These are phyloP conservation scores for Chalciporus piperatoides DNA, from an alignment of 1,284 basidiomycete species.

Conservation along the genomic window DNA sequence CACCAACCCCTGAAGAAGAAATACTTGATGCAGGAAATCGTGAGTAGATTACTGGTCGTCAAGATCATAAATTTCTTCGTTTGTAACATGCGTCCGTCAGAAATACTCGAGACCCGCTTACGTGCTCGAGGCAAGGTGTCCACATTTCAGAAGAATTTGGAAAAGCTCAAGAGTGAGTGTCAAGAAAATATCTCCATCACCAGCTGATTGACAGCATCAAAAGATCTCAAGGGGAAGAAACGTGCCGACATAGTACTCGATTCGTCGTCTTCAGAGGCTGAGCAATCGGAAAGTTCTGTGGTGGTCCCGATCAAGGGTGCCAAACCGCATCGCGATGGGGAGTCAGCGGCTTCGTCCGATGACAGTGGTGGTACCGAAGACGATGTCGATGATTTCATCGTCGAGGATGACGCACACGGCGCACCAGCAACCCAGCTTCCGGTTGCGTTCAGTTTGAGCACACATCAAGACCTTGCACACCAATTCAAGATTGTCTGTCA, in stretches of 20 bases:
- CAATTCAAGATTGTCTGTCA: slow-evolving; percentile 87
- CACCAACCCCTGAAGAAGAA: slow-evolving; percentile 46
- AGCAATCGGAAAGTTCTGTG: slow-evolving; percentile 32
- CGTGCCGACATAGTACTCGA: slow-evolving; percentile 38
- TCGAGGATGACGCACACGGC: slow-evolving; percentile 73
- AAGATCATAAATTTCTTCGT: slow-evolving; percentile 1
- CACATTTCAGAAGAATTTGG: slow-evolving; percentile 58
- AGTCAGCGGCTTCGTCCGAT: slow-evolving; percentile 20
- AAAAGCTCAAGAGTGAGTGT: slow-evolving; percentile 54
- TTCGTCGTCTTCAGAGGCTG: slow-evolving; percentile 37
- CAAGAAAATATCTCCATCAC: neutral
- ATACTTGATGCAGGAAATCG: slow-evolving; percentile 54
- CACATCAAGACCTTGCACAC: slow-evolving; percentile 67
- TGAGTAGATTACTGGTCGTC: slow-evolving; percentile 26
- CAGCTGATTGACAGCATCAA: slow-evolving; percentile 5
- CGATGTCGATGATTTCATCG: slow-evolving; percentile 54
- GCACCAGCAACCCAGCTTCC: slow-evolving; percentile 52
- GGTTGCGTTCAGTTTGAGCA: slow-evolving; percentile 70
- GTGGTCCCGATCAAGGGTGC: slow-evolving; percentile 30
- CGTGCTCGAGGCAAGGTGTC: slow-evolving; percentile 58
- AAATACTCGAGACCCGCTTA: slow-evolving; percentile 60
- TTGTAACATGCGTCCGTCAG: slow-evolving; percentile 33
- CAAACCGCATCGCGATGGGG: slow-evolving; percentile 19
- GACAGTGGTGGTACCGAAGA: slow-evolving; percentile 26
- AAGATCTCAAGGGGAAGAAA: slow-evolving; percentile 43